Evolutionary conservation across 148 eudicot species (phyloP).

Genomic region (Chenopodium quinoa): DNA sequence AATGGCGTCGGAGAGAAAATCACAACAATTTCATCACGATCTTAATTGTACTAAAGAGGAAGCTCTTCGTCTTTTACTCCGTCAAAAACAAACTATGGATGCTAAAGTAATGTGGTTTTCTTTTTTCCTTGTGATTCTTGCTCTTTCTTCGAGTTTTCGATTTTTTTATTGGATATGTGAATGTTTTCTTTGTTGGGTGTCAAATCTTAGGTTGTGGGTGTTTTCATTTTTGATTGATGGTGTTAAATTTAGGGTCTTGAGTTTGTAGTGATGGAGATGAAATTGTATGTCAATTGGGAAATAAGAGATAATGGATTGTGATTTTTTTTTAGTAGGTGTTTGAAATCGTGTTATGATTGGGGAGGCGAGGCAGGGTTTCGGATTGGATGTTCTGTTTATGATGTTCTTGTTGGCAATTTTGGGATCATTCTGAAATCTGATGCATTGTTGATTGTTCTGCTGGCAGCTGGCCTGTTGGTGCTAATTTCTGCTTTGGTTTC

Average conservation of each 20-base stretch:
- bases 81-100: slow-evolving; percentile 75
- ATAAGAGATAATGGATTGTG: neutral
- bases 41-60: slow-evolving; percentile 60
- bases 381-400: neutral
- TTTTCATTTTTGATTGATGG: neutral
- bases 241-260: slow-evolving; percentile 6
- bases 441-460: neutral
- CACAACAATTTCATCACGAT: slow-evolving; percentile 48
- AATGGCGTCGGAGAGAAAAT: slow-evolving; percentile 67
- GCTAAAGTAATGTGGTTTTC: slow-evolving; percentile 48
- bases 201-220: neutral
- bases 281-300: neutral
- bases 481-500: neutral
- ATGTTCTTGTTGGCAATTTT: neutral
- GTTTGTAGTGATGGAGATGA: neutral
- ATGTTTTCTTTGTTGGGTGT: neutral
- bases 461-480: neutral
- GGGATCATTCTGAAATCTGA: neutral
- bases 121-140: neutral
- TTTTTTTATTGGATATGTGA: neutral
- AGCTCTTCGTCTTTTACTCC: slow-evolving; percentile 58
- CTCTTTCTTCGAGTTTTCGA: neutral
- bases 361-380: neutral
- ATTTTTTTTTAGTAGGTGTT: neutral
- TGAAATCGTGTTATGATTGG: neutral